Percentiles rank a stretch among this genome's conserved stretches.
phyloP scores from a whole-genome alignment of 2,329 filamentous ascomycete species.

The Sporothrix pseudoabietina region DNA sequence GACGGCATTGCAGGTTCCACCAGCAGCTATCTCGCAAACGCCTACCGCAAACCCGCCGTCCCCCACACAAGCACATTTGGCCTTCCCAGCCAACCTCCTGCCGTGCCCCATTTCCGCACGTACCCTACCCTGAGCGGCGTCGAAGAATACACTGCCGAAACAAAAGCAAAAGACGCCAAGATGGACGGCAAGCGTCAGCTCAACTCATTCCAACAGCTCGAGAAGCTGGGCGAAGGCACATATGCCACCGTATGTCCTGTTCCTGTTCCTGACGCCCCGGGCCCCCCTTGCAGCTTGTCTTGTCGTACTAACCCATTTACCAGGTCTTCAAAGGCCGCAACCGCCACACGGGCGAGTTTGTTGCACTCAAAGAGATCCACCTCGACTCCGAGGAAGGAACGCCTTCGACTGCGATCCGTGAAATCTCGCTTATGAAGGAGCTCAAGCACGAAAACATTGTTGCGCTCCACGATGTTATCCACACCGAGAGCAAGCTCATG shows the following conservation, averaged over 20 bases:
- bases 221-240: conserved; percentile 97
- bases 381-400: conserved; percentile 98
- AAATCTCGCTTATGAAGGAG: conserved; percentile 99
- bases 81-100: conserved; percentile 39
- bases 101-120: conserved; percentile 39
- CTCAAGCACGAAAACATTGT: conserved; percentile 99
- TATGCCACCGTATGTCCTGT: conserved; percentile 83
- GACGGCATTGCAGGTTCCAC: background rate
- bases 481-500: conserved; percentile 99
- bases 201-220: conserved; percentile 97
- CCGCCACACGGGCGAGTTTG: conserved; percentile 92
- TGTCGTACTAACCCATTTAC: background rate
- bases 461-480: conserved; percentile 95
- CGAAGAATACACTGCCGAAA: conserved; percentile 30
- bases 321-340: conserved; percentile 97
- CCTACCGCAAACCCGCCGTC: background rate
- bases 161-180: conserved; percentile 33
- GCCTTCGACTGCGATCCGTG: conserved; percentile 93
- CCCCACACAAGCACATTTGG: conserved; percentile 33
- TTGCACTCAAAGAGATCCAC: conserved; percentile 97
- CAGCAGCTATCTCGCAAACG: conserved; percentile 6
- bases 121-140: conserved; percentile 32
- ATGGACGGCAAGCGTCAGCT: conserved; percentile 95
- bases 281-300: too few relatives aligned
- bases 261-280: background rate